Evolutionary conservation across 192 early-diverging fungal species (phyloP).

Genomic region (Entomortierella beljakovae): DNA sequence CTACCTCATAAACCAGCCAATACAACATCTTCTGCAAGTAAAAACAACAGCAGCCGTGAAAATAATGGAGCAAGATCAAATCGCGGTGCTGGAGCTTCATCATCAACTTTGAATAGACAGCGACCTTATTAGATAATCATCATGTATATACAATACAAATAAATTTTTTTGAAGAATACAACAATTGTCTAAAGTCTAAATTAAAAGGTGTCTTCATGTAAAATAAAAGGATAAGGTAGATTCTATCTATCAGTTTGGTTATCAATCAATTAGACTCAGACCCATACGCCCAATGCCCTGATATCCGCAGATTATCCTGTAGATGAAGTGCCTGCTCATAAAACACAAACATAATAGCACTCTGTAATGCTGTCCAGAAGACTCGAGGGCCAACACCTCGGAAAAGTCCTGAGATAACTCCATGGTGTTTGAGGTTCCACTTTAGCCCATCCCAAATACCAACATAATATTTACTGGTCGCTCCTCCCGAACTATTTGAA

Average conservation of each 20-base stretch:
- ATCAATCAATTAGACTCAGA: not conserved
- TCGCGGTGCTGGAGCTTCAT: conserved; percentile 1
- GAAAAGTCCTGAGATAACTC: conserved; percentile 70
- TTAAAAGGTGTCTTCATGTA: not conserved
- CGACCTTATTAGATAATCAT: conserved; percentile 12
- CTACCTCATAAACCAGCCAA: conserved; percentile 19
- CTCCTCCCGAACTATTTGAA: not conserved
- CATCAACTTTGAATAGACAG: conserved; percentile 1
- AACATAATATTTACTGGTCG: conserved; percentile 58
- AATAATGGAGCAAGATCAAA: not conserved
- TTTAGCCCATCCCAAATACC: conserved; percentile 67
- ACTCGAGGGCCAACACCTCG: conserved; percentile 80
- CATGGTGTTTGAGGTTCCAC: conserved; percentile 68
- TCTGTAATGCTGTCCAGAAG: conserved; percentile 77
- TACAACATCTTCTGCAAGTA: not conserved
- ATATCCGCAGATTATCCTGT: conserved; percentile 56
- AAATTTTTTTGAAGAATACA: not conserved
- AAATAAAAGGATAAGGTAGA: not conserved
- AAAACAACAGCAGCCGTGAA: not conserved
- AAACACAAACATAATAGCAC: conserved; percentile 79
- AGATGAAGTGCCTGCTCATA: conserved; percentile 70
- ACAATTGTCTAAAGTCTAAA: not conserved
- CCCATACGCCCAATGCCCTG: conserved; percentile 44
- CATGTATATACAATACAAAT: not conserved
- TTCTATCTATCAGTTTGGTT: not conserved